Conservation (phyloP, 805 yeast species). For the Pichia membranifaciens region DNA sequence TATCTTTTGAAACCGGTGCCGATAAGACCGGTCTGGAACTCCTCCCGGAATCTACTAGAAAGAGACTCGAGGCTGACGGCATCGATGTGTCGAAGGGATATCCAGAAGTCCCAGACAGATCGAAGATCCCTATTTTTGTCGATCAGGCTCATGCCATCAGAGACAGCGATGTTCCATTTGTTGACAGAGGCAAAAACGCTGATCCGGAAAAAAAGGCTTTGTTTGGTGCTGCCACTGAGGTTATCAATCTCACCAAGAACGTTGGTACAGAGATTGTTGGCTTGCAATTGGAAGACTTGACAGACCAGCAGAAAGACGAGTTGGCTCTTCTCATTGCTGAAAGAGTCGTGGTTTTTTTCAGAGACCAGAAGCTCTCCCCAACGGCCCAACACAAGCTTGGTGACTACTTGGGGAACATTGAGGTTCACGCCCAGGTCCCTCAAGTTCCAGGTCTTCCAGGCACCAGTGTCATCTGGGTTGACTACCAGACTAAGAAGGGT, state of each 20-base stretch:
- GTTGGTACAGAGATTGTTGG: slow-evolving; percentile 48
- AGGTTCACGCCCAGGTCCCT: slow-evolving; percentile 34
- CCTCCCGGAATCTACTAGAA: slow-evolving; percentile 25
- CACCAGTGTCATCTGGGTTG: slow-evolving; percentile 39
- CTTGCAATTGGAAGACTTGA: slow-evolving; percentile 38
- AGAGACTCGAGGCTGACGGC: slow-evolving; percentile 32
- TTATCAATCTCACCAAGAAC: slow-evolving; percentile 38
- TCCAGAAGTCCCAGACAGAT: slow-evolving; percentile 32
- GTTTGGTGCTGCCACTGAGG: slow-evolving; percentile 36
- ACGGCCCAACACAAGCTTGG: slow-evolving; percentile 41
- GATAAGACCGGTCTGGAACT: slow-evolving; percentile 20
- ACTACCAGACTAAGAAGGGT: slow-evolving; percentile 27
- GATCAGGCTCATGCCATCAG: slow-evolving; percentile 37
- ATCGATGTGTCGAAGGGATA: slow-evolving; percentile 35
- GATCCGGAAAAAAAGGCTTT: slow-evolving; percentile 39
- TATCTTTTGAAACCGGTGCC: slow-evolving; percentile 10
- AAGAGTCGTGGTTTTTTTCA: slow-evolving; percentile 45
- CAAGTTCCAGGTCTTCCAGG: slow-evolving; percentile 36
- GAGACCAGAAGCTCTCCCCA: slow-evolving; percentile 41
- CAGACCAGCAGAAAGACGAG: slow-evolving; percentile 40
- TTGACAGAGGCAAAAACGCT: slow-evolving; percentile 33
- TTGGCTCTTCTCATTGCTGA: slow-evolving; percentile 42
- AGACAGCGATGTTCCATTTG: slow-evolving; percentile 29
- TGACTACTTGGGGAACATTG: slow-evolving; percentile 40
- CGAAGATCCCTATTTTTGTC: slow-evolving; percentile 32